These are phyloP conservation scores for Sisymbrium altissimum DNA, from an alignment of 345 rosid species.

Conservation along the genomic window DNA sequence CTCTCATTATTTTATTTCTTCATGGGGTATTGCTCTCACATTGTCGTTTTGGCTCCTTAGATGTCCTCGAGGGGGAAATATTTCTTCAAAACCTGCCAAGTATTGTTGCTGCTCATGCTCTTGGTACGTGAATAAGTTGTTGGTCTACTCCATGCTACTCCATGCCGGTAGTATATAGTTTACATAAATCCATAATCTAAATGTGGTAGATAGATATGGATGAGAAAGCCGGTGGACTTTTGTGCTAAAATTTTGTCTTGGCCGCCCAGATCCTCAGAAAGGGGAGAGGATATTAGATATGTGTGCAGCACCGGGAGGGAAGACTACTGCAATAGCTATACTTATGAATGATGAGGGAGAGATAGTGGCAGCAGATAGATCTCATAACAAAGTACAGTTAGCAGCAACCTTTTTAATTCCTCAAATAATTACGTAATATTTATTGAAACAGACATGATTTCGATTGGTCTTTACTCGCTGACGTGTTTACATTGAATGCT, in stretches of 20 bases:
- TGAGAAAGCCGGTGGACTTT: neutral
- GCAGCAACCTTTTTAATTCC: neutral
- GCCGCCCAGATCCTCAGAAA: conserved; percentile 71
- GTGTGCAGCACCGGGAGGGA: conserved; percentile 99
- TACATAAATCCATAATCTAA: neutral
- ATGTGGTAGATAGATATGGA: neutral
- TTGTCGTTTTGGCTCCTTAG: conserved; percentile 38
- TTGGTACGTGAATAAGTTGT: conserved; percentile 49
- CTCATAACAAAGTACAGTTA: conserved; percentile 82
- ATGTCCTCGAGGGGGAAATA: conserved; percentile 92
- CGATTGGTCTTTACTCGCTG: neutral
- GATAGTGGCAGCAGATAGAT: conserved; percentile 87
- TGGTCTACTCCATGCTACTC: neutral
- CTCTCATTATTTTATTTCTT: conserved; percentile 14
- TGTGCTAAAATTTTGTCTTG: conserved; percentile 15
- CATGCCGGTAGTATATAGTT: neutral
- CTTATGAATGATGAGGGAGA: conserved; percentile 93
- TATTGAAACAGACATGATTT: neutral
- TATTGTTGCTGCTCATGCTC: conserved; percentile 78
- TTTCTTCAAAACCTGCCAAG: conserved; percentile 98
- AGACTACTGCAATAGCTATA: conserved; percentile 88
- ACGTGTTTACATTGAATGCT: neutral
- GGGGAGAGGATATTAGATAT: conserved; percentile 93
- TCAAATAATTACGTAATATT: neutral
- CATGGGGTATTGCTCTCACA: conserved; percentile 1